These are phyloP conservation scores for Aegilops tauschii DNA, from an alignment of 176 grass and related monocot species.

Conservation along the genomic window DNA sequence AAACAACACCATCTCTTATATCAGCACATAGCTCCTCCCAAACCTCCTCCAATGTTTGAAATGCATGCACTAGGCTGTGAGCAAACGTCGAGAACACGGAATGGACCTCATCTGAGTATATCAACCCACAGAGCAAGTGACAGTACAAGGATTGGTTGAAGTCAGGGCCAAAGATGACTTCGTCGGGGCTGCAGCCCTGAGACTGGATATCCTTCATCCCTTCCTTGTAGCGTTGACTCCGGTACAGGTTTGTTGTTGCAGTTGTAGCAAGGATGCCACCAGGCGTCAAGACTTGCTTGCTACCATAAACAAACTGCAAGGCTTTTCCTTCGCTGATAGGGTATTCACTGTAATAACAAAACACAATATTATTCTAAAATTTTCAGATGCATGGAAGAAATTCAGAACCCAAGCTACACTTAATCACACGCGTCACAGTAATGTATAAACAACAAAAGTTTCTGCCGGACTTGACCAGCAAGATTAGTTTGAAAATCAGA, in stretches of 20 bases:
- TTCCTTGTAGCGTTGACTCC: slow-evolving; percentile 57
- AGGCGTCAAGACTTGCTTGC: slow-evolving; percentile 72
- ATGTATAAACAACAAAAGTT: neutral
- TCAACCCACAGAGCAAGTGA: slow-evolving; percentile 65
- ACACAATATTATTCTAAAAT: neutral
- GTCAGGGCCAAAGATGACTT: slow-evolving; percentile 76
- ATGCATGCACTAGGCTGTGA: slow-evolving; percentile 26
- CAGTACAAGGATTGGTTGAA: slow-evolving; percentile 90
- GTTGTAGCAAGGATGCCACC: slow-evolving; percentile 79
- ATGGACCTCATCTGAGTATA: too few relatives aligned
- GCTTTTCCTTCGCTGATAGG: slow-evolving; percentile 85
- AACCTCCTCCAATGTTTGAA: slow-evolving; percentile 75
- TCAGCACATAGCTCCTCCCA: slow-evolving; percentile 82
- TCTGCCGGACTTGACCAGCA: neutral
- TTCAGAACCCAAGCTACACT: neutral
- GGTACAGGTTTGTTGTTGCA: slow-evolving; percentile 85
- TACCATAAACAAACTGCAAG: slow-evolving; percentile 87
- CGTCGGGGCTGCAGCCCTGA: slow-evolving; percentile 75
- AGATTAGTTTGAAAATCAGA: neutral
- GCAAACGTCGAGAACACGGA: too few relatives aligned
- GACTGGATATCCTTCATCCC: slow-evolving; percentile 79
- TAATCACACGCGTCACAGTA: neutral
- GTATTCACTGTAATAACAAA: slow-evolving; percentile 54
- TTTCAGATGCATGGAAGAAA: neutral
- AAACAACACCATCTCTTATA: slow-evolving; percentile 83